Evolutionary conservation across 768 basidiomycete species (phyloP).

Genomic region (Rhodosporidiobolus sp.): DNA sequence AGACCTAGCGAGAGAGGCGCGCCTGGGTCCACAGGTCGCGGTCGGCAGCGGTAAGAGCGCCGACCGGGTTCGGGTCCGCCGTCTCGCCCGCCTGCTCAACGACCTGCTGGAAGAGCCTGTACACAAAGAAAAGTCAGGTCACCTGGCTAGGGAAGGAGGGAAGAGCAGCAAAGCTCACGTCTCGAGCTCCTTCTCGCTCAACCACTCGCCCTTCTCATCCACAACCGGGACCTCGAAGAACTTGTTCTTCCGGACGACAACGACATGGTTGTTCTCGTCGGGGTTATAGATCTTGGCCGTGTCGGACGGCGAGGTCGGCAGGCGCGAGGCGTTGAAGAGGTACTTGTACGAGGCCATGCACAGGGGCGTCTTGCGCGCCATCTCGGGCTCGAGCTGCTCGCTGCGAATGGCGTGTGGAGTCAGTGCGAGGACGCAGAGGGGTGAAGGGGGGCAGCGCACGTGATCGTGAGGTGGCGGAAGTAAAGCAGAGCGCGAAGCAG

Average conservation of each 20-base stretch:
- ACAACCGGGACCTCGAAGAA: slow-evolving; percentile 79
- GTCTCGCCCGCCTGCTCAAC: slow-evolving; percentile 61
- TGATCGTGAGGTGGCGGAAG: slow-evolving; percentile 65
- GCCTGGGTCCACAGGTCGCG: slow-evolving; percentile 80
- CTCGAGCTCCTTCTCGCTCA: slow-evolving; percentile 79
- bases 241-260: slow-evolving; percentile 85
- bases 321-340: slow-evolving; percentile 92
- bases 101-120: slow-evolving; percentile 64
- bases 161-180: slow-evolving; percentile 48
- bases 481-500: slow-evolving; percentile 43
- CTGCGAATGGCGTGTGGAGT: slow-evolving; percentile 48
- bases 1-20: slow-evolving; percentile 35
- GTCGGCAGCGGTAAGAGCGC: slow-evolving; percentile 82
- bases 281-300: slow-evolving; percentile 77
- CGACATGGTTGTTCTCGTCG: slow-evolving; percentile 73
- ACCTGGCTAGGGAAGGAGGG: too few species aligned
- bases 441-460: slow-evolving; percentile 53
- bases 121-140: too few species aligned
- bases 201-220: slow-evolving; percentile 62
- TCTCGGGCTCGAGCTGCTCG: slow-evolving; percentile 81
- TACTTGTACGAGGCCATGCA: slow-evolving; percentile 95
- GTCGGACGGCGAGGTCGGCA: slow-evolving; percentile 78
- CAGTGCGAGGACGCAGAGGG: neutral
- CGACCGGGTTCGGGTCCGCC: slow-evolving; percentile 58
- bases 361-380: slow-evolving; percentile 68